phyloP scores from a whole-genome alignment of 495 filamentous ascomycete genomes.

The Aspergillus asperescens region DNA sequence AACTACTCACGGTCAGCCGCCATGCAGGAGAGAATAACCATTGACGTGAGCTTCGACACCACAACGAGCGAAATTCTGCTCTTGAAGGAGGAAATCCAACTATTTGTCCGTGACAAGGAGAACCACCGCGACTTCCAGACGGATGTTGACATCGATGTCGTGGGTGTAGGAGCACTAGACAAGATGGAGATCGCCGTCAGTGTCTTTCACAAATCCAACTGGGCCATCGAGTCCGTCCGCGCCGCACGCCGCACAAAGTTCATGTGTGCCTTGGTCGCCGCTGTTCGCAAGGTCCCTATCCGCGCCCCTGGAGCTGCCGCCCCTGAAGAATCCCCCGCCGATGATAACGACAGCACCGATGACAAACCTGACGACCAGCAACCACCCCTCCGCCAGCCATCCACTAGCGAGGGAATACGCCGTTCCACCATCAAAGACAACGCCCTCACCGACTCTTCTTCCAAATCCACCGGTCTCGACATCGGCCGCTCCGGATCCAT shows the following conservation, averaged over 20 bases:
- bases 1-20: conserved; percentile 85
- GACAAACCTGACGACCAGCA: conserved; percentile 11
- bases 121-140: conserved; percentile 90
- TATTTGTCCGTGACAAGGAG: conserved; percentile 77
- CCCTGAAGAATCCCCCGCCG: conserved; percentile 12
- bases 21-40: conserved; percentile 80
- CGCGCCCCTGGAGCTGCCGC: conserved; percentile 34
- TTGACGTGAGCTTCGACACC: conserved; percentile 80
- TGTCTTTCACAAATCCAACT: conserved; percentile 92
- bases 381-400: conserved; percentile 4
- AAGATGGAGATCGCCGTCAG: conserved; percentile 78
- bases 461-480: conserved; percentile 37
- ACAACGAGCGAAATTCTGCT: conserved; percentile 80
- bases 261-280: conserved; percentile 87
- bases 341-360: conserved; percentile 2
- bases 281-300: conserved; percentile 82
- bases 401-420: conserved; percentile 9
- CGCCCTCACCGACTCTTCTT: conserved; percentile 13
- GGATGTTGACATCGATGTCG: conserved; percentile 71
- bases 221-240: conserved; percentile 85
- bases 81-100: conserved; percentile 72
- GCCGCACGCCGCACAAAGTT: conserved; percentile 86
- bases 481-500: conserved; percentile 26
- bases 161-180: conserved; percentile 78
- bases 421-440: conserved; percentile 10